A percentile compares a stretch with the other conserved stretches of the same genome.
phyloP scores from a whole-genome alignment of 1,284 basidiomycete genomes.

The Ustilago shanxiensis region DNA sequence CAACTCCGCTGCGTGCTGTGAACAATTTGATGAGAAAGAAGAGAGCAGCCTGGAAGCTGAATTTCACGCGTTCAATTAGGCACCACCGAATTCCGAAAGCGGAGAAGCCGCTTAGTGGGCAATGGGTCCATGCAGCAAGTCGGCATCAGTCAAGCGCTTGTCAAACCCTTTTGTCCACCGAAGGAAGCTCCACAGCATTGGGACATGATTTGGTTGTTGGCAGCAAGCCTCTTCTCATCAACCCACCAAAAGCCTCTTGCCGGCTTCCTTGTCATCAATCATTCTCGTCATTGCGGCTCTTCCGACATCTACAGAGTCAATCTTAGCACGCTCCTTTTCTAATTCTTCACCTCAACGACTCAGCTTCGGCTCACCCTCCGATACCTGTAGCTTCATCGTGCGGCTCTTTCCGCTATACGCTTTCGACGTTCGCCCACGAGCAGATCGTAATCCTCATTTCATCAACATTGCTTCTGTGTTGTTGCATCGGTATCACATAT shows the following conservation, averaged over 20 bases:
- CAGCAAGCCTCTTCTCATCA: not conserved
- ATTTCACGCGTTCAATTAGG: not conserved
- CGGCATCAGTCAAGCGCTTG: not conserved
- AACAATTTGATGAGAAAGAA: not conserved
- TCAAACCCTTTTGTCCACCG: not conserved
- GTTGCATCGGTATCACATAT: too few species aligned
- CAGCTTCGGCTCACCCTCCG: constrained; percentile 4
- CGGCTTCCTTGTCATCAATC: not conserved
- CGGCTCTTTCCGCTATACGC: constrained; percentile 2
- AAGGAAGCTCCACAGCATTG: constrained; percentile 4
- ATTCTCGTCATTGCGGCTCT: not conserved
- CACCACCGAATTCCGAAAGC: constrained; percentile 19
- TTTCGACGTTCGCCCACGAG: not conserved
- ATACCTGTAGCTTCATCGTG: not conserved
- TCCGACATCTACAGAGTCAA: not conserved
- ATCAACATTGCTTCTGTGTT: too few species aligned
- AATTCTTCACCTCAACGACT: not conserved
- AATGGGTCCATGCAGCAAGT: constrained; percentile 10
- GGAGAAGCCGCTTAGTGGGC: not conserved
- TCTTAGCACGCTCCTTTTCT: not conserved
- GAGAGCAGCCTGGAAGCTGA: not conserved
- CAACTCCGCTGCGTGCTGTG: not conserved
- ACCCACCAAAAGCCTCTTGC: not conserved
- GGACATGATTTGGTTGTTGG: not conserved
- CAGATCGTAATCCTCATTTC: not conserved